Base-by-base conservation (phyloP, 768 basidiomycete species). In the Podaxis sp. region DNA sequence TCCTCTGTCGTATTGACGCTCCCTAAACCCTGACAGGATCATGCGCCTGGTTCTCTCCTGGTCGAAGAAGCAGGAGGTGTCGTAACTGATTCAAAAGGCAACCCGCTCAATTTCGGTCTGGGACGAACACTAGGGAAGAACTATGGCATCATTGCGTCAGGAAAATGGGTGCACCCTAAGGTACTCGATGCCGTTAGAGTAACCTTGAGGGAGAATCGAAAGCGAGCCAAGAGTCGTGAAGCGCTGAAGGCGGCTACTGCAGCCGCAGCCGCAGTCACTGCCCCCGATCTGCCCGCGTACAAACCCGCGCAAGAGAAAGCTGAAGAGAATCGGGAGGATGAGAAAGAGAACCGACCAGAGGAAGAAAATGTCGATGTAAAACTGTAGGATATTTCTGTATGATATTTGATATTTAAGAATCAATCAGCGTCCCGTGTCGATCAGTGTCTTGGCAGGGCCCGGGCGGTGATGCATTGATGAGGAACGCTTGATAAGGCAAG, bases 1-100 rank as follows among this genome's bases (percentile, higher is more conserved):
- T 37, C 29, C 51, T 49, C 53, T 41, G 19, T 43, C 56, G 15
- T 46, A 9, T 47, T 6, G 40, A n/a, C 25, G 6, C 29, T 11
- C 58, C 8, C 36, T 57, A 40, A 25, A 52, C 7, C 60, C 22
- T 57, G 57, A 9, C 59, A 94, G 91, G 96, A 98, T 69, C 97
- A 98, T 70, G 94, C 96, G 0, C 85, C 93, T 0, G 96, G 97
- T 0, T 79, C 84, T 1, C 71, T 98, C 13, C 82, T 99, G 5
- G 85, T 98, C 13, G 83, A 86, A 65, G 96, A 98, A 73, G 91
- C 94, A 0, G 96, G 95, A 0, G 96, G 96, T 0, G 66, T 90
- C n/a, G 85, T 98, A 38, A 90, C 88, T 0, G 91, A 98, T 72
- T 91, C 91, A 54, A 80, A 87, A 47, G 96, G 95, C 2, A 65